phyloP scores from a whole-genome alignment of 805 yeast genomes.

The Zygoascus tannicola region DNA sequence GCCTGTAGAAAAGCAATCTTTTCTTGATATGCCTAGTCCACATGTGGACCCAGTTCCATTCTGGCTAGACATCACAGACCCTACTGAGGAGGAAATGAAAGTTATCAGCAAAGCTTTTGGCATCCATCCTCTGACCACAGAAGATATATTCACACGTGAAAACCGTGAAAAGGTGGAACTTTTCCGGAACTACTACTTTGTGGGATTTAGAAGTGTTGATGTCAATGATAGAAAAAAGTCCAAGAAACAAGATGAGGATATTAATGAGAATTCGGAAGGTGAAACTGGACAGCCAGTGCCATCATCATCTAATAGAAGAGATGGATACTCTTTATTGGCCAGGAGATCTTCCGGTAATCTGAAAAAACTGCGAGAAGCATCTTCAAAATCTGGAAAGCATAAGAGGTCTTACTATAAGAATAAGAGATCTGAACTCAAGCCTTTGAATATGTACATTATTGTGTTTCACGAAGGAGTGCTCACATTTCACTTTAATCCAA shows the following conservation, averaged over 20 bases:
- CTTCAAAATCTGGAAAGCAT: background rate
- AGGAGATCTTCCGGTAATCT: background rate
- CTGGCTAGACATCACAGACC: constrained; percentile 89
- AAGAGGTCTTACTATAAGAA: background rate
- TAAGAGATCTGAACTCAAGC: constrained; percentile 40
- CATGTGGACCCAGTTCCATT: constrained; percentile 36
- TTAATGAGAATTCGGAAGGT: background rate
- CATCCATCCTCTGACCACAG: constrained; percentile 92
- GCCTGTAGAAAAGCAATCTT: background rate
- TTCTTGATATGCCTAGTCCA: background rate
- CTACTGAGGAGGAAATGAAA: constrained; percentile 96
- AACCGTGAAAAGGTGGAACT: constrained; percentile 92
- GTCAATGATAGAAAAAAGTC: constrained; percentile 32
- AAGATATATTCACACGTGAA: constrained; percentile 87
- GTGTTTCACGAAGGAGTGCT: constrained; percentile 87
- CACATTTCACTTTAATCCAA: constrained; percentile 88
- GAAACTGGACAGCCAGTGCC: constrained; percentile 2
- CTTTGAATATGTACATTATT: constrained; percentile 85
- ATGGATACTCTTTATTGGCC: background rate
- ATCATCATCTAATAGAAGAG: background rate
- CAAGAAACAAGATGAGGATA: background rate
- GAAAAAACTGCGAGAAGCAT: background rate
- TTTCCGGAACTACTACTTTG: constrained; percentile 81
- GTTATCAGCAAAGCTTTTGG: constrained; percentile 84
- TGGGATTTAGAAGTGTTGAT: constrained; percentile 80